These are phyloP conservation scores for Decorospora gaudefroyi DNA, from an alignment of 2,329 filamentous ascomycete genomes.

Conservation along the genomic window DNA sequence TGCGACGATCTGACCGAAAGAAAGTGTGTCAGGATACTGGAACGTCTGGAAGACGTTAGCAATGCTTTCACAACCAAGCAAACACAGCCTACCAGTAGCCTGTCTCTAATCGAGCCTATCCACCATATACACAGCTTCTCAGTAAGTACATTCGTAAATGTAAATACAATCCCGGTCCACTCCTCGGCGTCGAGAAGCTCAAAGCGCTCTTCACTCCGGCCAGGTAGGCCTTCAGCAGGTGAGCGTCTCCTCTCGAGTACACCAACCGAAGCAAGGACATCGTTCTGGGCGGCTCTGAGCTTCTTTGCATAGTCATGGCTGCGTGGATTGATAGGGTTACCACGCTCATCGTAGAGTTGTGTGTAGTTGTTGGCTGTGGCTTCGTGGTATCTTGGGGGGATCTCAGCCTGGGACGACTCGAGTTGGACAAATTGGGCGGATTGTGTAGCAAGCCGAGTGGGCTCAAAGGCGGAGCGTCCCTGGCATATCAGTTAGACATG, in stretches of 20 bases:
- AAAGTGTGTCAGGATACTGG: slow-evolving; percentile 25
- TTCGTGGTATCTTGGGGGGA: slow-evolving; percentile 29
- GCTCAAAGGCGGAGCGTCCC: slow-evolving; percentile 51
- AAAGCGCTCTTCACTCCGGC: slow-evolving; percentile 35
- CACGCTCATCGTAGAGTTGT: slow-evolving; percentile 53
- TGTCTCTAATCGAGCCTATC: slow-evolving; percentile 40
- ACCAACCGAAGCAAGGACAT: slow-evolving; percentile 54
- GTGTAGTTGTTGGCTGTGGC: slow-evolving; percentile 34
- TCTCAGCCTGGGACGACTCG: slow-evolving; percentile 29
- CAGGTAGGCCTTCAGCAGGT: slow-evolving; percentile 33
- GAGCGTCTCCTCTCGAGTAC: slow-evolving; percentile 50
- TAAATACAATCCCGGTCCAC: slow-evolving; percentile 32
- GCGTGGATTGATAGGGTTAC: slow-evolving; percentile 51
- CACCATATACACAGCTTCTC: slow-evolving; percentile 44
- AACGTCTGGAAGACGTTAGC: slow-evolving; percentile 32
- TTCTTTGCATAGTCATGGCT: slow-evolving; percentile 48
- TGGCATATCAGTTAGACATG: slow-evolving; percentile 29
- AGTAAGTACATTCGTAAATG: slow-evolving; percentile 29
- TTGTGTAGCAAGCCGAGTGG: slow-evolving; percentile 29
- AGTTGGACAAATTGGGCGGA: slow-evolving; percentile 39
- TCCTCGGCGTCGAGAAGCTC: slow-evolving; percentile 41
- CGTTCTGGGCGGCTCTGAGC: slow-evolving; percentile 54
- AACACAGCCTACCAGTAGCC: slow-evolving; percentile 27
- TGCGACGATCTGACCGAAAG: slow-evolving; percentile 34
- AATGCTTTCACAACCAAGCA: background rate